Evolutionary conservation across 2,329 filamentous ascomycete genomes (phyloP).

Genomic region (Grosmannia clavigera): DNA sequence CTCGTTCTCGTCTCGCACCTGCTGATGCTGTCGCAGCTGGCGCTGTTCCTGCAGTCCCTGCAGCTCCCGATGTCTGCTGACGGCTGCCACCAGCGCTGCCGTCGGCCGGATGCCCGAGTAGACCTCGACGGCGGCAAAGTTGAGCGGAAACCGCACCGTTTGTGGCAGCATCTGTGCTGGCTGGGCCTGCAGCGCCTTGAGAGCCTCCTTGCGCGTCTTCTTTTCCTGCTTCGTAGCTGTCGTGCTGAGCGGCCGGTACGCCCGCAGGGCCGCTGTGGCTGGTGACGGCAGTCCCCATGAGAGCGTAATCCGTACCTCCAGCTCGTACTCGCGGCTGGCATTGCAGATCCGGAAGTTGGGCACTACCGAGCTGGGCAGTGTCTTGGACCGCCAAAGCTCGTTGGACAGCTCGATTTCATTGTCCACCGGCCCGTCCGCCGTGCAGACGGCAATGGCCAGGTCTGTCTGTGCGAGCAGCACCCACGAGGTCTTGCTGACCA

Average conservation of each 20-base stretch:
- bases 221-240: slow-evolving; percentile 4
- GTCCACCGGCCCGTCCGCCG: slow-evolving; percentile 42
- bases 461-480: slow-evolving; percentile 60
- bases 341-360: slow-evolving; percentile 87
- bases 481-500: slow-evolving; percentile 63
- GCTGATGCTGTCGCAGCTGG: slow-evolving; percentile 2
- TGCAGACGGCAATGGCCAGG: slow-evolving; percentile 58
- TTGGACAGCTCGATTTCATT: slow-evolving; percentile 59
- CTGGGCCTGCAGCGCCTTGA: slow-evolving; percentile 24
- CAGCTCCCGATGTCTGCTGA: slow-evolving; percentile 3
- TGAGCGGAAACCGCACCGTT: slow-evolving; percentile 64
- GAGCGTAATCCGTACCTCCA: slow-evolving; percentile 71
- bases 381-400: slow-evolving; percentile 57
- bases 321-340: slow-evolving; percentile 64
- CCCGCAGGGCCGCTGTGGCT: neutral
- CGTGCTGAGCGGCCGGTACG: neutral
- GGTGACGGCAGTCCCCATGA: slow-evolving; percentile 51
- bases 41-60: neutral
- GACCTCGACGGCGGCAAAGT: slow-evolving; percentile 61
- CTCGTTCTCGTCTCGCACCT: neutral
- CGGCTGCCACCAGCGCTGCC: slow-evolving; percentile 56
- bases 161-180: slow-evolving; percentile 38
- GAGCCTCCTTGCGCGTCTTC: slow-evolving; percentile 10
- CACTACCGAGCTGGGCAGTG: slow-evolving; percentile 73
- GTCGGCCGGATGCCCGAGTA: slow-evolving; percentile 84